Base-by-base conservation (phyloP, 75 land plant species). In the Cryptomeria japonica region DNA sequence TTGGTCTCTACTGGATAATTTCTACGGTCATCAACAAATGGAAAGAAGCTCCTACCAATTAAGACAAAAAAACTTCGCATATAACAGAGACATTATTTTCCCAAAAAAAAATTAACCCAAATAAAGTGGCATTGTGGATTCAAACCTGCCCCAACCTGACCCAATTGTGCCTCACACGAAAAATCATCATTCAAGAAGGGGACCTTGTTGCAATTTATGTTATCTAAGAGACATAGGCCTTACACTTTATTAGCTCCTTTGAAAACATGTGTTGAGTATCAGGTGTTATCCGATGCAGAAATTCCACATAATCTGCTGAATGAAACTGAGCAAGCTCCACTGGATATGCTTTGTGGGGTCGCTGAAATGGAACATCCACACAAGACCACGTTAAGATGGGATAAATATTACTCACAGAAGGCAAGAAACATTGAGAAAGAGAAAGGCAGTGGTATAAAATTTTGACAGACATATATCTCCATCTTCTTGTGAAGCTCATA, bases 321-420 rank as follows among this genome's bases (percentile, higher is more conserved):
- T 98, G 99, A 89, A 97, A 98, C 90, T 98, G 99, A 46, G 97
- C 99, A 28, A 98, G 93, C 96, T 98, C 99, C 31, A 91, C 92
- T 3, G 97, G 99, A 87, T 98, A 98, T 22, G 99, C 99, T 88
- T 97, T 98, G 82, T 97, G 99, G 1, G 99, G 99, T 87, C 99
- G 92, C 99, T 98, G 93, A 88, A 86, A 34, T 68, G 5, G 80
- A 84, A 84, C 47, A 86, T 25, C 14, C n/a, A 11, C 13, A 78
- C 10, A 6, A 87, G 28, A 37, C 47, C 38, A 58, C 49, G 46
- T 82, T 44, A 82, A 46, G n/a, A 82, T n/a, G 4, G 84, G 32
- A 13, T 44, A 46, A 44, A n/a, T 38, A n/a, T 34, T 82, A 82
- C 12, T n/a, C 28, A 12, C 9, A 82, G 34, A 19, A 82, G 46